A percentile compares a stretch with the other conserved stretches of the same genome.
Conservation (phyloP, 176 grass and related monocot genomes). For the Microstegium vimineum region DNA sequence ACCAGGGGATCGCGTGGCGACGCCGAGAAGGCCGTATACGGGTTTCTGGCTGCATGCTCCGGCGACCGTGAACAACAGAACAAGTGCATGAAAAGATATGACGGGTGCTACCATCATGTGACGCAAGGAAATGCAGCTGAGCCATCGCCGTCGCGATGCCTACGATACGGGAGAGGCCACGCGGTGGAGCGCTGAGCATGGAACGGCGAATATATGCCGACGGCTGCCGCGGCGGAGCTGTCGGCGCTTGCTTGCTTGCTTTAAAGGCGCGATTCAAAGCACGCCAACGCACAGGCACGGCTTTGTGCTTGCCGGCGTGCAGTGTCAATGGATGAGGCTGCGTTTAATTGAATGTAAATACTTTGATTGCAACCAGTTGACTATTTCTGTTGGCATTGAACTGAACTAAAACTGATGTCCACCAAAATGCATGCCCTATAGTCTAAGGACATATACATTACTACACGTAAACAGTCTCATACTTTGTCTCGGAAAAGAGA, state of each 20-base stretch:
- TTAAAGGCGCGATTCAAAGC: conserved; percentile 38
- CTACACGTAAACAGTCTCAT: too few relatives aligned
- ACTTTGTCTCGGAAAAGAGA: too few relatives aligned
- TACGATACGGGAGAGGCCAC: conserved; percentile 3
- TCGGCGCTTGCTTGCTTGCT: conserved; percentile 4
- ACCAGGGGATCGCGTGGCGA: neutral
- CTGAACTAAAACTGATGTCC: neutral
- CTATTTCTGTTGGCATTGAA: neutral
- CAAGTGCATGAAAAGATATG: neutral
- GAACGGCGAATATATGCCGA: conserved; percentile 10
- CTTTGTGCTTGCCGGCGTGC: neutral
- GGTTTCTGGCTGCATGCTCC: neutral
- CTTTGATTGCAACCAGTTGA: neutral
- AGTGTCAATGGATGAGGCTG: neutral
- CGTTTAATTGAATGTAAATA: neutral
- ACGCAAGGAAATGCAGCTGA: conserved; percentile 14
- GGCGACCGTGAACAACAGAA: neutral
- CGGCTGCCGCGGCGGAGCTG: conserved; percentile 1
- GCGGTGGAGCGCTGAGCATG: conserved; percentile 4
- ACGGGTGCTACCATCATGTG: neutral
- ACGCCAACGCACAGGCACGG: conserved; percentile 19
- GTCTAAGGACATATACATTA: too few relatives aligned
- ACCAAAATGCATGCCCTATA: neutral
- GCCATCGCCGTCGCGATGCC: conserved; percentile 20
- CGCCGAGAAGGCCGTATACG: neutral